Conservation (phyloP, 441 rosid genomes). For the Mallotus japonicus region DNA sequence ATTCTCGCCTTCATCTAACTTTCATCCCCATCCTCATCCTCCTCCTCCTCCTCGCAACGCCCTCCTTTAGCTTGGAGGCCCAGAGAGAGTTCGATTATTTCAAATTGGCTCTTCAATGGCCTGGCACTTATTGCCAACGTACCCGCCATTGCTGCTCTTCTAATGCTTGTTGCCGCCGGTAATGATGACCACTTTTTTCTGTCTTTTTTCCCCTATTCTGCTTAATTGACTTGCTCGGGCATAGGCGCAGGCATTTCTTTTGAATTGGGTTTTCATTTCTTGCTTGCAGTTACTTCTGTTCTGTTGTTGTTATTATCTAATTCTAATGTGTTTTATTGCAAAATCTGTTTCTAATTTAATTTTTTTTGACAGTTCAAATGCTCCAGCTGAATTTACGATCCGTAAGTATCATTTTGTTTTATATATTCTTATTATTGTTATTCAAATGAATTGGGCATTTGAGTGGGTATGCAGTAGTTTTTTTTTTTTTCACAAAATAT, state of each 20-base stretch:
- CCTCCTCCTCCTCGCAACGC: conserved; percentile 15
- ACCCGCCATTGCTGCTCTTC: conserved; percentile 80
- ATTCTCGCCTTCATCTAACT: conserved; percentile 12
- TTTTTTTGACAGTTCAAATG: conserved; percentile 45
- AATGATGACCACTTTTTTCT: background rate
- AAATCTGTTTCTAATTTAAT: background rate
- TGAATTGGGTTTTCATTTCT: background rate
- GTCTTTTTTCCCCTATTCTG: background rate
- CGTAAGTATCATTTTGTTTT: conserved; percentile 50
- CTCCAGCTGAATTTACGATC: conserved; percentile 81
- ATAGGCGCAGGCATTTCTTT: no score
- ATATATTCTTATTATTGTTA: no score
- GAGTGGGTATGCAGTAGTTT: no score
- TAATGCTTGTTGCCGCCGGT: conserved; percentile 89
- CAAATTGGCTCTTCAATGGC: conserved; percentile 80
- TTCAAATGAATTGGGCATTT: no score
- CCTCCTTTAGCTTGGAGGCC: conserved; percentile 20
- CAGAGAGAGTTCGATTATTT: conserved; percentile 94
- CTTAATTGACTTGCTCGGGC: background rate
- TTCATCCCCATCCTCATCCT: conserved; percentile 10
- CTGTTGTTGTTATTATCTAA: background rate
- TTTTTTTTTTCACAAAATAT: no score
- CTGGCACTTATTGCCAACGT: conserved; percentile 66
- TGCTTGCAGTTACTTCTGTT: background rate
- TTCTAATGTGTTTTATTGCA: no score